A percentile compares a stretch with the other conserved stretches of the same genome.
These are phyloP conservation scores for Volvox africanus DNA, from an alignment of 139 green algal species.

Conservation along the genomic window DNA sequence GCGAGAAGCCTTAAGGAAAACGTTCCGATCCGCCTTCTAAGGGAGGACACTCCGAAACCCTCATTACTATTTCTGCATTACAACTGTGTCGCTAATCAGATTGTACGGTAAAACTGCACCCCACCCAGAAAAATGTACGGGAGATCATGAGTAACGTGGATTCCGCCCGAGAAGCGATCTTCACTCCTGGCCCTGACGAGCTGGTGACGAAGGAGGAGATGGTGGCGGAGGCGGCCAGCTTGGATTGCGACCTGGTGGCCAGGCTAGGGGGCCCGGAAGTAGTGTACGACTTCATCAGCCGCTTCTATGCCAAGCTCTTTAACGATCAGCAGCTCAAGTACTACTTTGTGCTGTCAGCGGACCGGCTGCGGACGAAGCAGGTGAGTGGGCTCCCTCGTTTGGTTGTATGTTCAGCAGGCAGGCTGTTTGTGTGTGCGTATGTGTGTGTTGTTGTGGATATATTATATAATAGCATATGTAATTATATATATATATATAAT, in stretches of 20 bases:
- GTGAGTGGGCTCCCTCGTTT: too few relatives aligned
- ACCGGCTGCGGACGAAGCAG: not conserved
- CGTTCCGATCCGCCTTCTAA: too few relatives aligned
- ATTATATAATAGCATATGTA: too few relatives aligned
- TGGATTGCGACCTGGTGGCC: not conserved
- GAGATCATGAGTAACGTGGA: constrained; percentile 28
- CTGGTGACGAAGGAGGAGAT: constrained; percentile 40
- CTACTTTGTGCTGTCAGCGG: constrained; percentile 23
- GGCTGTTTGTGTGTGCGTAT: too few relatives aligned
- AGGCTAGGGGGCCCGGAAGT: constrained; percentile 10
- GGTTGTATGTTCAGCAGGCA: too few relatives aligned
- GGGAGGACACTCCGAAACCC: too few relatives aligned
- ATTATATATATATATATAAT: too few relatives aligned
- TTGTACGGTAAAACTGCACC: not conserved
- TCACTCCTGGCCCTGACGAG: constrained; percentile 40
- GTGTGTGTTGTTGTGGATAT: too few relatives aligned
- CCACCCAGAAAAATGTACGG: not conserved
- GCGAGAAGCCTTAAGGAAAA: too few relatives aligned
- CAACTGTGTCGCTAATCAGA: too few relatives aligned
- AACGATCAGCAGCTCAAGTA: constrained; percentile 34
- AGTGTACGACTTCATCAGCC: constrained; percentile 4
- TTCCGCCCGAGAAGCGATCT: constrained; percentile 23
- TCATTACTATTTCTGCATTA: too few relatives aligned
- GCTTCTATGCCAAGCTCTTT: constrained; percentile 33
- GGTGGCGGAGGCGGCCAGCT: not conserved